Base-by-base conservation (phyloP, 1,139 yeast species). In the Taiozyma sp. region DNA sequence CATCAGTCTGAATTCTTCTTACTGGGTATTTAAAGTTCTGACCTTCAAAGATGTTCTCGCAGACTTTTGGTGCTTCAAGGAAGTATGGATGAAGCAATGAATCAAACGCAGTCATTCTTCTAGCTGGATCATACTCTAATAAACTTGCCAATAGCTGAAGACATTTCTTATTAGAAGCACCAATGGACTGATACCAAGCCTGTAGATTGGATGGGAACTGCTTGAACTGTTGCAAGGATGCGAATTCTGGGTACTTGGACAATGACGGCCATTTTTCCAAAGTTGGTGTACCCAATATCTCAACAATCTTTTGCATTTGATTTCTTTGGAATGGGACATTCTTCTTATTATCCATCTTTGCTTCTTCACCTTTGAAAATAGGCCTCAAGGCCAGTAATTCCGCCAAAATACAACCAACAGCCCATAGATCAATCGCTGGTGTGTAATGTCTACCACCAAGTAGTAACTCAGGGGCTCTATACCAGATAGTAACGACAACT, bases 401-500 rank as follows among this genome's bases (percentile, higher is more conserved):
- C 0, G 97, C 99, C 58, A 93, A 76, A 10, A 95, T 93, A 68
- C 99, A 93, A 0, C 99, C 99, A 10, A 91, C 90, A 0, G 99
- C 97, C 99, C 99, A 93, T 49, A 90, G 69, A 69, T 93, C 98
- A 45, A 93, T 87, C 0, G 98, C 93, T 0, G 98, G 96, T 0
- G 97, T 87, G 65, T 93, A 93, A 70, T 93, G 97, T 47, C 97
- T 74, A 1, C 96, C 91, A 0, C 99, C 99, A 41, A 93, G 70
- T 42, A 93, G 72, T 45, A 93, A 73, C 66, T 93, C 99, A 0
- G 99, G 98, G 0, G 99, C 97, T 57, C 99, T 77, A 67, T 93
- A 93, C 99, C 99, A 93, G 54, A 93, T 93, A 0, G 99, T 93
- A 10, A 93, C 99, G 50, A 93, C 99, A 22, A 95, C 97, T 69